Base-by-base conservation (phyloP, 1,284 basidiomycete species). In the Coniferiporia weirii region DNA sequence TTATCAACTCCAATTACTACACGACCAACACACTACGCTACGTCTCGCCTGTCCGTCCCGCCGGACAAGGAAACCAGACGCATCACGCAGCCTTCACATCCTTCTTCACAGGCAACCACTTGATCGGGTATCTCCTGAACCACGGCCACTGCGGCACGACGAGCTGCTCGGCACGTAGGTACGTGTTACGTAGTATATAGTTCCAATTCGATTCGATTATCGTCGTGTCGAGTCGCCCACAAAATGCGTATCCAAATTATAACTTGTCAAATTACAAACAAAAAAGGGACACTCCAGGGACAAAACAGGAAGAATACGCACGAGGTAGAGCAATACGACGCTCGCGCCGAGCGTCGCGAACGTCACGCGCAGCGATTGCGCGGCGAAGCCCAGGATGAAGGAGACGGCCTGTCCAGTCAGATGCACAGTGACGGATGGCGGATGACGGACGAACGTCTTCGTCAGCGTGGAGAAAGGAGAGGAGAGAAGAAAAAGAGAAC, bases 101-200 rank as follows among this genome's bases (percentile, higher is more conserved):
- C 45, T 65, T 59, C 46, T 66, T 69, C 8, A 67, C 68, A 19
- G 82, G 74, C 43, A 85, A 71, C 87, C 87, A 90, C 63, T 78
- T 73, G 50, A 87, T 81, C 17, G 86, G 81, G 66, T 89, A 76
- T 15, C 70, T 71, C 63, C 85, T 88, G 70, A 79, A 87, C 68
- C 79, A 72, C 0, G 82, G 79, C 89, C 89, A 91, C 10, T 83
- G 83, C 0, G 88, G 87, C 4, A 90, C 64, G n/a, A 84, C 75
- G 44, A 77, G 68, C 88, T 89, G 57, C 1, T 27, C 22, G 27
- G 49, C 19, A 44, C 10, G 45, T 12, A 8, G 35, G n/a, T 46
- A 9, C 40, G 19, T 59, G 15, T 8, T 43, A 57, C 49, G 34
- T 17, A 50, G 45, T n/a, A n/a, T n/a, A n/a, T n/a, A n/a, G n/a